phyloP scores from a whole-genome alignment of 1,284 basidiomycete species.

The Inonotus obliquus region DNA sequence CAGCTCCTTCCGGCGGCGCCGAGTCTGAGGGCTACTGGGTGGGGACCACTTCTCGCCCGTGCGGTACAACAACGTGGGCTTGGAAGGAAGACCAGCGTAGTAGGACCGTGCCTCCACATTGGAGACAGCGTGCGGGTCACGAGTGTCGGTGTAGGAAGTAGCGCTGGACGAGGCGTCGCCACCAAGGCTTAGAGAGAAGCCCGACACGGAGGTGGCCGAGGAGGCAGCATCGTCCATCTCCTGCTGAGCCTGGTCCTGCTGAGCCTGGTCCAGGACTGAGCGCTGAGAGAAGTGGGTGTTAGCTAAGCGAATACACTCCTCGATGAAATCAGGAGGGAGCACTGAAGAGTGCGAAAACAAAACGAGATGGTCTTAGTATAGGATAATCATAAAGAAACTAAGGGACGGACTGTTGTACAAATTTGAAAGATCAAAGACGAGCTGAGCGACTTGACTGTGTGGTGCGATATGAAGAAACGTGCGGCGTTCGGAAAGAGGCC shows the following conservation, averaged over 20 bases:
- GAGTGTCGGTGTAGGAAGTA: constrained; percentile 25
- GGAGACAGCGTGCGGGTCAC: constrained; percentile 20
- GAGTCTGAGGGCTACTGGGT: constrained; percentile 24
- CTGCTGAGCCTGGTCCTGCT: constrained; percentile 14
- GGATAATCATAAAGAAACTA: constrained; percentile 26
- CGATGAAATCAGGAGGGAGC: constrained; percentile 19
- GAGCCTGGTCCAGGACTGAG: constrained; percentile 20
- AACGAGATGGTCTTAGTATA: constrained; percentile 25
- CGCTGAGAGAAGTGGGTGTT: too few species aligned
- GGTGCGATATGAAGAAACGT: neutral
- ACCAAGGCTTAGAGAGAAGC: constrained; percentile 23
- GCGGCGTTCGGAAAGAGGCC: neutral
- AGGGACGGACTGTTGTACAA: constrained; percentile 21
- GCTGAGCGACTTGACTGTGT: constrained; percentile 1
- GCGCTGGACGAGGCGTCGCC: constrained; percentile 22
- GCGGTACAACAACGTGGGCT: constrained; percentile 24
- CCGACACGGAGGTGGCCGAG: constrained; percentile 17
- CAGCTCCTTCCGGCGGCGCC: constrained; percentile 25
- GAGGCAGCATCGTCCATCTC: constrained; percentile 9
- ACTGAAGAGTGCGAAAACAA: constrained; percentile 23
- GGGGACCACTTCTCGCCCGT: constrained; percentile 23
- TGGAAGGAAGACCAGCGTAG: constrained; percentile 23
- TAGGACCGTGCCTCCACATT: constrained; percentile 24
- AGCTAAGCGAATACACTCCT: constrained; percentile 18
- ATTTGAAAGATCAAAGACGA: constrained; percentile 4